Conservation (phyloP, 768 basidiomycete genomes). For the Strobilomyces echinocephalus region DNA sequence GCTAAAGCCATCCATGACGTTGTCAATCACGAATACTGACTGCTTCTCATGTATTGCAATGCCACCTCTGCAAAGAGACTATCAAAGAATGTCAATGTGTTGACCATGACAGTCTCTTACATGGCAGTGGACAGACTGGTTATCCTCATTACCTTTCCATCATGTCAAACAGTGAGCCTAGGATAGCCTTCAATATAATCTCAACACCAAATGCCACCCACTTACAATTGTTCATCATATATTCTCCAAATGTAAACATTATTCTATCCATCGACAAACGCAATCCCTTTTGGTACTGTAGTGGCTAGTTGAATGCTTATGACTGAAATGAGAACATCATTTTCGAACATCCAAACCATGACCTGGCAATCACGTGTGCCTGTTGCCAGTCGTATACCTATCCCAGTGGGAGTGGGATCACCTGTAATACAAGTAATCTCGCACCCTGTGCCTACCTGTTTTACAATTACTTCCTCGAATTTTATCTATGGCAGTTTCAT, state of each 20-base stretch:
- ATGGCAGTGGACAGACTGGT: not conserved
- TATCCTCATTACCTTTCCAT: not conserved
- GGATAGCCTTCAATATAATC: not conserved
- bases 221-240: not conserved
- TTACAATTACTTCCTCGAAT: not conserved
- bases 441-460: not conserved
- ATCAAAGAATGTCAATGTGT: not conserved
- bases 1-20: not conserved
- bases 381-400: not conserved
- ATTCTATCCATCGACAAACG: not conserved
- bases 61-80: not conserved
- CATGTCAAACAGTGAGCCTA: not conserved
- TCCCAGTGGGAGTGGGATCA: not conserved
- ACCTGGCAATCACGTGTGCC: not conserved
- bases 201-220: not conserved
- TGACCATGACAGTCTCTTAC: not conserved
- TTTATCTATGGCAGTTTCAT: not conserved
- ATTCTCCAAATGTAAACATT: not conserved
- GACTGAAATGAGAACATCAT: not conserved
- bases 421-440: not conserved
- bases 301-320: not conserved
- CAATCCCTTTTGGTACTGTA: not conserved
- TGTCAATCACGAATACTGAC: not conserved
- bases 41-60: not conserved
- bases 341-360: not conserved